Conservation (phyloP, 2,329 filamentous ascomycete species). For the Amylocarpus encephaloides region DNA sequence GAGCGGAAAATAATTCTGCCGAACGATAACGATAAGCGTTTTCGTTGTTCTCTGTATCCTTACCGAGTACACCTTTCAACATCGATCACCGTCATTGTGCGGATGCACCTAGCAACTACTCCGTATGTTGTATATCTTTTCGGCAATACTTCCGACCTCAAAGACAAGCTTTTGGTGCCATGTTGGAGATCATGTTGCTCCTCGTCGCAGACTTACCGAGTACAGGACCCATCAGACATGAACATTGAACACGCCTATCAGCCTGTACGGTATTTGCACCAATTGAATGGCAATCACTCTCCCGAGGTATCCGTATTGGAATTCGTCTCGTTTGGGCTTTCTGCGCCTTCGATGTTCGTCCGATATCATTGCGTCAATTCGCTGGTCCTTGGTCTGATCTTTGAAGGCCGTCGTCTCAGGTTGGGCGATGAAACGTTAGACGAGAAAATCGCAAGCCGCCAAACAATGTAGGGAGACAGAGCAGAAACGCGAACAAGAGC, state of each 20-base stretch:
- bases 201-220: neutral
- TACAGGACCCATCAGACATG: too few species aligned
- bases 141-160: neutral
- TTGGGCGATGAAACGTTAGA: conserved; percentile 6
- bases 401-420: conserved; percentile 1
- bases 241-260: too few species aligned
- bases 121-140: too few species aligned
- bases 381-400: neutral
- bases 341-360: neutral
- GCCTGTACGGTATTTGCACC: neutral
- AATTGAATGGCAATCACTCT: neutral
- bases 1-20: too few species aligned
- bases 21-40: too few species aligned
- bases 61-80: too few species aligned
- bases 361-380: neutral
- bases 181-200: neutral
- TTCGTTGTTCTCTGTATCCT: too few species aligned
- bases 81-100: too few species aligned
- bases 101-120: too few species aligned
- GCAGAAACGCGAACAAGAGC: neutral
- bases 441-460: neutral
- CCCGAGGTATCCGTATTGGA: neutral
- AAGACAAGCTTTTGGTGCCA: conserved; percentile 1
- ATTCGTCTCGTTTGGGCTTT: neutral
- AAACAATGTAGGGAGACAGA: neutral